Evolutionary conservation across 805 yeast genomes (phyloP), one percentile per base, ranked within the genome.

Genomic region (Teunomyces panamensis): DNA sequence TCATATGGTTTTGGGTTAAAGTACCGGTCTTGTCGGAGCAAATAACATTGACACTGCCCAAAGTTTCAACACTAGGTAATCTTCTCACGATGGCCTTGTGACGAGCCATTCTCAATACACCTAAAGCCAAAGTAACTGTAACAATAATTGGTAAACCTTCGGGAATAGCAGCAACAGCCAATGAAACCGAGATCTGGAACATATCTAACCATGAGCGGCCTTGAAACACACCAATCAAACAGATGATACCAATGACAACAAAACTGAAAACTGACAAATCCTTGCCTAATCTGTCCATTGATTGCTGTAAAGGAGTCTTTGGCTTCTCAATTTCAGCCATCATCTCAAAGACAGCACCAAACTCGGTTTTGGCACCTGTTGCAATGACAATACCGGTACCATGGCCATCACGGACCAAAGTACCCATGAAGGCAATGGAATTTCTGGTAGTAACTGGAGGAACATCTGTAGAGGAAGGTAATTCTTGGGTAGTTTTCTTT

Each of bases 81-180:
- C 97, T 81, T 61, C 91, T 87, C 45, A 94, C 96, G 62, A 94
- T 94, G 2, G 98, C 99, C 59, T 86, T 87, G 57, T 90, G 85
- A 45, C 81, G 83, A 5, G 99, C 97, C 99, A 94, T 94, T 70
- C 98, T 79, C 56, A 94, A 74, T 39, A 94, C 99, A 43, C 99
- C 99, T 17, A 94, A 74, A 0, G 99, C 99, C 53, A 94, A 74
- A 0, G 99, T 94, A 8, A 94, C 99, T 5, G 99, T 92, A 35
- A 94, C 99, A 64, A 94, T 94, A 59, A 94, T 94, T 0, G 99
- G 99, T 56, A 94, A 78, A 46, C 99, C 99, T 68, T 94, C 99
- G 4, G 99, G 99, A 57, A 94, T 94, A 3, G 99, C 99, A 44
- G 99, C 99, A 14, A 94, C 99, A 2, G 99, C 99, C 52, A 94